Evolutionary conservation across 2,329 filamentous ascomycete genomes (phyloP), one percentile per base, ranked within the genome.

Genomic region (Hypoxylon sp.): DNA sequence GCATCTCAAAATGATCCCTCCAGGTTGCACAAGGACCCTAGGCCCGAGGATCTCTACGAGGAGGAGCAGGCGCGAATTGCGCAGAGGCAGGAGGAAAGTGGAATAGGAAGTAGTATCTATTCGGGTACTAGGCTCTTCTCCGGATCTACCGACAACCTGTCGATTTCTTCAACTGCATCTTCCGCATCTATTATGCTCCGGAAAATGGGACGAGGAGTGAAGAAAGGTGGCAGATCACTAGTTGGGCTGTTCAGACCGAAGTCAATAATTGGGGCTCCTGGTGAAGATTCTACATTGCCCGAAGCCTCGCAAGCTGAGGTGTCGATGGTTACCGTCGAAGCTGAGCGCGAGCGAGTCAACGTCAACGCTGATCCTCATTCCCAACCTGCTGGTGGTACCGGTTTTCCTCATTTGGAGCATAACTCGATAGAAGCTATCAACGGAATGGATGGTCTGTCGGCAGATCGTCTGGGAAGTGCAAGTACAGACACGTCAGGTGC

Each of bases 201-300:
- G 43, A 99, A 99, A 77, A 99, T 99, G 94, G 94, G 94, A 47
- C 91, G 91, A 60, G 92, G 93, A n/a, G 89, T 97, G 85, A 97
- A 96, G 81, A 95, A 94, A 73, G 88, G 91, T 41, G 89, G 88
- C 12, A 83, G 92, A 36, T 97, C 92, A 16, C 83, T 99, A 44
- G 95, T 95, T 61, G 94, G 94, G 17, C 79, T 99, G 5, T 99
- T 99, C 76, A 82, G 94, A 57, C 93, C 94, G 0, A 99, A 97
- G 71, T 97, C 93, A 1, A 80, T 96, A 11, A 82, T 93, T 63
- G 92, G 91, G 21, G 84, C 88, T 13, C 84, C 90, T 12, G 79
- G 85, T 21, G 83, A 87, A 3, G 91, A 96, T 62, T 76, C 79
- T 4, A 78, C 82, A 19, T 72, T 85, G 2, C 78, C 82, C 1